Conservation (phyloP, 148 eudicot species). For the Rhododendron kiyosumense region DNA sequence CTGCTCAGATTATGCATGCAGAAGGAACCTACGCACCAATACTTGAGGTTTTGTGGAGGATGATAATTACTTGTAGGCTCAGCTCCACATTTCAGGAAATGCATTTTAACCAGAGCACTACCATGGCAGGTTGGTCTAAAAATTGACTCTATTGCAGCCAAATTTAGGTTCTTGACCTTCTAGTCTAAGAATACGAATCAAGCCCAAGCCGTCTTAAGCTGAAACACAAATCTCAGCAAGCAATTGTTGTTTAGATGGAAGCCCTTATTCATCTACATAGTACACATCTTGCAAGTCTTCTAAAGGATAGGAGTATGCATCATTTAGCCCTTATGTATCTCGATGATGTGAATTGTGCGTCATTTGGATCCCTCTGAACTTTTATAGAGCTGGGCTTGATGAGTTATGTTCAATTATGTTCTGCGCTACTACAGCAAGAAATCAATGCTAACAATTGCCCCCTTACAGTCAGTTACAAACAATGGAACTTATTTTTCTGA, state of each 20-base stretch:
- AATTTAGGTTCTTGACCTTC: background rate
- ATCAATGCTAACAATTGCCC: background rate
- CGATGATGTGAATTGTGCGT: background rate
- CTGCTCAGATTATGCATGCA: background rate
- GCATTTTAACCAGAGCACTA: background rate
- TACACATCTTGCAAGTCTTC: background rate
- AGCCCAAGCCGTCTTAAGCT: background rate
- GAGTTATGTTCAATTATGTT: background rate
- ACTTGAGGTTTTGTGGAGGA: conserved; percentile 1
- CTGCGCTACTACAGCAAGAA: background rate
- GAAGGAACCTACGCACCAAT: background rate
- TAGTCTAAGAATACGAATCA: background rate
- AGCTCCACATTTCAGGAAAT: background rate
- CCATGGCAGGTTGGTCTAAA: background rate
- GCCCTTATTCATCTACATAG: background rate
- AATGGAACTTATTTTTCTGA: background rate
- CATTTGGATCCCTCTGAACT: background rate
- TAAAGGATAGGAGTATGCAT: background rate
- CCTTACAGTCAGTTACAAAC: background rate
- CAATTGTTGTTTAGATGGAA: background rate
- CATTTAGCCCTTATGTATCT: background rate
- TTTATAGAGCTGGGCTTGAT: background rate
- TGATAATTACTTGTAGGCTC: background rate
- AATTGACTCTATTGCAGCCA: background rate
- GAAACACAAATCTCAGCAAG: background rate